These are phyloP conservation scores for Leccinum uliginosum DNA, from an alignment of 768 basidiomycete genomes.

Conservation along the genomic window DNA sequence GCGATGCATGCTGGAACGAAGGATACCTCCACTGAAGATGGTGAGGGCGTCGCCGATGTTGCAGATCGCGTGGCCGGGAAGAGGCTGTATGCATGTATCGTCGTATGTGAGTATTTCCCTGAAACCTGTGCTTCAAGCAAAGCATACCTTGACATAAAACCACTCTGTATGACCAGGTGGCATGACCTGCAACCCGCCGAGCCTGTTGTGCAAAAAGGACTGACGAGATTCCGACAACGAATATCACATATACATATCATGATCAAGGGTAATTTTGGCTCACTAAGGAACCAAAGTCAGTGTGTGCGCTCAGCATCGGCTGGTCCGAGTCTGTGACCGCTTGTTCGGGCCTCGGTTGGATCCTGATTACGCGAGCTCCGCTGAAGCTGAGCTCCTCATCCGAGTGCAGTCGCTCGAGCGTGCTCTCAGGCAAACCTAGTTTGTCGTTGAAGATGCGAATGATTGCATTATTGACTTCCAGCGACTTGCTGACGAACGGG, in stretches of 20 bases:
- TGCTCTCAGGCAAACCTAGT: constrained; percentile 41
- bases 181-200: too few species aligned
- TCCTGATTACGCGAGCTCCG: constrained; percentile 53
- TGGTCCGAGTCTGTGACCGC: constrained; percentile 2
- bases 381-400: constrained; percentile 48
- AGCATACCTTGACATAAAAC: too few species aligned
- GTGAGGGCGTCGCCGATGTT: background rate
- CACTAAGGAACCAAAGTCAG: too few species aligned
- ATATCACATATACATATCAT: too few species aligned
- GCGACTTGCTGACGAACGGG: constrained; percentile 55
- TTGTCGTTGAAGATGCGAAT: constrained; percentile 32
- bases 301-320: constrained; percentile 30
- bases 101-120: too few species aligned
- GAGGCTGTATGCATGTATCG: too few species aligned
- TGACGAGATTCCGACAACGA: too few species aligned
- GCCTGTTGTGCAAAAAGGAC: too few species aligned
- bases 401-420: constrained; percentile 40
- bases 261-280: too few species aligned
- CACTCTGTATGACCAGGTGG: too few species aligned
- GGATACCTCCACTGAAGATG: background rate
- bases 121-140: too few species aligned
- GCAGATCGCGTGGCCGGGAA: background rate
- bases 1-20: background rate
- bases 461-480: constrained; percentile 50
- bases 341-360: constrained; percentile 32